These are phyloP conservation scores for Apiotrichum veenhuisii DNA, from an alignment of 1,284 basidiomycete genomes.

Conservation along the genomic window DNA sequence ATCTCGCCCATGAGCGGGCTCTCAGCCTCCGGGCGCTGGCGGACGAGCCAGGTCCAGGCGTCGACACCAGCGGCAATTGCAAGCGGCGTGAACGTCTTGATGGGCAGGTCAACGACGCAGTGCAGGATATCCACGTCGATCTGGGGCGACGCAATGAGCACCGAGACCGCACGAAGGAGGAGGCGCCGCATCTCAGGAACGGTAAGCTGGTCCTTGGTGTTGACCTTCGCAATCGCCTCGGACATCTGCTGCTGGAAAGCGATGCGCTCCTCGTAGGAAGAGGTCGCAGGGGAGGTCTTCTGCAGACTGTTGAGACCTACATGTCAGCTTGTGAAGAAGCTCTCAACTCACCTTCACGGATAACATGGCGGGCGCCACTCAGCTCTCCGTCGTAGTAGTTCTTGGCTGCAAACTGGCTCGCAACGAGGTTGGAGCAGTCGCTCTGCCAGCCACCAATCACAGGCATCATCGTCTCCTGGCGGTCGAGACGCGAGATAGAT, in stretches of 20 bases:
- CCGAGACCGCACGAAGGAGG: constrained; percentile 81
- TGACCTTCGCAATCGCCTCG: constrained; percentile 63
- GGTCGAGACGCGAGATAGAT: constrained; percentile 69
- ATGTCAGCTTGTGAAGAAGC: not conserved
- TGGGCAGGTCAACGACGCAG: constrained; percentile 81
- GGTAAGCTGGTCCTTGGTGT: constrained; percentile 66
- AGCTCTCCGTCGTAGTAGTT: constrained; percentile 82
- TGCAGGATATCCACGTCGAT: constrained; percentile 83
- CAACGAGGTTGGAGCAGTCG: constrained; percentile 70
- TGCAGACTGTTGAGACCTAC: constrained; percentile 57
- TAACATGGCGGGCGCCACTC: constrained; percentile 68
- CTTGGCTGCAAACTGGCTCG: constrained; percentile 78
- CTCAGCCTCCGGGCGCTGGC: constrained; percentile 73
- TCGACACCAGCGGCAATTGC: constrained; percentile 84
- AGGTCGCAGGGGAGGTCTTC: constrained; percentile 59
- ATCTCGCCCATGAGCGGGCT: constrained; percentile 80
- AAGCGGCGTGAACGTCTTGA: constrained; percentile 81
- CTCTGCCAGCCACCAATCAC: constrained; percentile 51
- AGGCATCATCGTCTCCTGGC: constrained; percentile 59
- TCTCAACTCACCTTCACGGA: constrained; percentile 37
- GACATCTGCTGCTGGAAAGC: constrained; percentile 69
- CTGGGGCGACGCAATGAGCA: constrained; percentile 67
- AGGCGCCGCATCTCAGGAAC: constrained; percentile 78
- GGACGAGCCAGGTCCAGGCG: constrained; percentile 95
- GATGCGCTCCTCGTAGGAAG: constrained; percentile 59